phyloP scores from a whole-genome alignment of 2,329 filamentous ascomycete species.

The Allantophomopsis lycopodina region DNA sequence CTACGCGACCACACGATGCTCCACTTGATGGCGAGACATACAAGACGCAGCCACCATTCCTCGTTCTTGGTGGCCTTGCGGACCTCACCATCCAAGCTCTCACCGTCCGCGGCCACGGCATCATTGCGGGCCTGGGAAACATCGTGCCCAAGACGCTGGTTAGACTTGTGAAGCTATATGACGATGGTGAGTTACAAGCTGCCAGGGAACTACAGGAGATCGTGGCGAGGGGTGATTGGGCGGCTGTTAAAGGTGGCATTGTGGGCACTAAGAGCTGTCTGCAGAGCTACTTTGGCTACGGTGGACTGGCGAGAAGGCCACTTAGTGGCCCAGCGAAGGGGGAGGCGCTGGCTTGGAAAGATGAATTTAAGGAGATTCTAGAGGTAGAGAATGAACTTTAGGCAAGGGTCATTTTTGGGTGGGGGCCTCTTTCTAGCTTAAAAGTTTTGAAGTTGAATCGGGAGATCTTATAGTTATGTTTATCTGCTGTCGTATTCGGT shows the following conservation, averaged over 20 bases:
- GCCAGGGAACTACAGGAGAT: conserved; percentile 49
- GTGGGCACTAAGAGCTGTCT: conserved; percentile 55
- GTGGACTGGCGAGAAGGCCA: conserved; percentile 34
- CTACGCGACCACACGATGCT: conserved; percentile 38
- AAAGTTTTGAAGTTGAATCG: too few species aligned
- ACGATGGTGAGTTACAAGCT: conserved; percentile 41
- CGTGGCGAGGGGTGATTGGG: conserved; percentile 56
- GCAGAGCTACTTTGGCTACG: conserved; percentile 49
- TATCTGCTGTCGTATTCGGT: too few species aligned
- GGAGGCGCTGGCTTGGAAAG: conserved; percentile 35
- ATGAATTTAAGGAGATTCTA: conserved; percentile 38
- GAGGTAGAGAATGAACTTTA: conserved; percentile 34
- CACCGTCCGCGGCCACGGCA: conserved; percentile 55
- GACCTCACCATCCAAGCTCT: conserved; percentile 63
- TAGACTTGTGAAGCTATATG: conserved; percentile 44
- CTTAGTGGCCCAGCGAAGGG: conserved; percentile 35
- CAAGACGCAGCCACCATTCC: conserved; percentile 33
- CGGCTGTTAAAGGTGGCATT: conserved; percentile 53
- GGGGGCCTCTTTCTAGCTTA: too few species aligned
- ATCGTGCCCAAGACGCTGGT: conserved; percentile 53
- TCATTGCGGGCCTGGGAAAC: conserved; percentile 61
- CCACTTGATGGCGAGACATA: conserved; percentile 31
- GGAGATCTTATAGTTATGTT: too few species aligned
- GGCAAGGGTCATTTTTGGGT: not conserved
- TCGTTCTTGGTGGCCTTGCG: conserved; percentile 58